Base-by-base conservation (phyloP, 225 moss, liverwort and hornwort species). In the Lunularia cruciata region DNA sequence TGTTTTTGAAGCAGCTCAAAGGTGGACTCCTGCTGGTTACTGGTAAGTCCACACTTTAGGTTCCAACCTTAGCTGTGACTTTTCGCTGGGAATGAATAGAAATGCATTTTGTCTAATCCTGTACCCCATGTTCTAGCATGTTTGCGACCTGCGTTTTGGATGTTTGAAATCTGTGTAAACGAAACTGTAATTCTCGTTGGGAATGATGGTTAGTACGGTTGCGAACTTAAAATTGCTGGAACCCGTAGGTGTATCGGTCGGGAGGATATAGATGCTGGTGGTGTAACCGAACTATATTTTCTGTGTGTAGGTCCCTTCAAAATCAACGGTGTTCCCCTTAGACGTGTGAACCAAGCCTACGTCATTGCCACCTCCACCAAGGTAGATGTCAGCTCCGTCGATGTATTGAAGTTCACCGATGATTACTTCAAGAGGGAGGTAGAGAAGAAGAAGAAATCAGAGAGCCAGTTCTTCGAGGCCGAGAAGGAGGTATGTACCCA, bases 371-470 rank as follows among this genome's bases (percentile, higher is more conserved):
- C 88, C 2, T 91, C 90, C 31, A 91, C 88, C 0, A 91, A 85
- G 67, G 33, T 91, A 28, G 87, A 90, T 30, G 67, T 87, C 46
- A 35, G 79, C 27, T 80, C 90, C 3, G 71, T 86, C 11, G 76
- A 87, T 49, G 37, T 84, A 26, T 48, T 76, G 8, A 87, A 90
- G 58, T 90, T 59, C 58, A 28, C 69, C 0, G 89, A 92, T 76
- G 59, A 77, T 5, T 85, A 89, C 62, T 92, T 92, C 65, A 86
- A 81, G 76, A 75, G 78, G 65, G 92, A 84, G 56, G 76, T 86
- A 9, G 83, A 78, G 69, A 89, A 92, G 76, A 92, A 84, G 79
- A 89, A 92, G 73, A 92, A 92, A 57, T 81, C 87, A 9, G 92
- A 92, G 68, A 83, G 84, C 22, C 77, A 89, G 70, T 91, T 91